Evolutionary conservation across 768 basidiomycete genomes (phyloP).

Genomic region (Auriscalpium vulgare): DNA sequence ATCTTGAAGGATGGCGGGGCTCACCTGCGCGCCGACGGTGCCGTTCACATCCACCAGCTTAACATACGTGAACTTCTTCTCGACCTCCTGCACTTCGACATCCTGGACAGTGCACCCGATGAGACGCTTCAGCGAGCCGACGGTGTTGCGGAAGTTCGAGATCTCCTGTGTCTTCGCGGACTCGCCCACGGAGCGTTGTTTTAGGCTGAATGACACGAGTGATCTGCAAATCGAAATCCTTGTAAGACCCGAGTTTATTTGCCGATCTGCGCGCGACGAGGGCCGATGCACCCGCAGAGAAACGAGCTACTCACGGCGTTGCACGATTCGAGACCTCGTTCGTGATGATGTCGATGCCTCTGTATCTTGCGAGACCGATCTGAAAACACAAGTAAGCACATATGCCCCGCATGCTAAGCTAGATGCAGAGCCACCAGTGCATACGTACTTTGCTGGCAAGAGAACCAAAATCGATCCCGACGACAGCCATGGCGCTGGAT

Average conservation of each 20-base stretch:
- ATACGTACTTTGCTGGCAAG: constrained; percentile 73
- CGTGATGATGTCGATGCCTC: constrained; percentile 96
- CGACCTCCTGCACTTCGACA: constrained; percentile 71
- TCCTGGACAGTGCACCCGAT: constrained; percentile 77
- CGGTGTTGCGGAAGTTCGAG: constrained; percentile 96
- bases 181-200: constrained; percentile 89
- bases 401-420: background rate
- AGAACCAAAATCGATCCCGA: constrained; percentile 91
- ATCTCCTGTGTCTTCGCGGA: constrained; percentile 95
- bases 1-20: constrained; percentile 19
- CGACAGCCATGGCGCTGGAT: constrained; percentile 66
- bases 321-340: constrained; percentile 97
- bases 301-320: constrained; percentile 66
- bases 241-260: too few relatives aligned
- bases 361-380: constrained; percentile 93
- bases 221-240: constrained; percentile 44
- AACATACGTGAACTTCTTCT: constrained; percentile 89
- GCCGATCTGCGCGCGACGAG: too few relatives aligned
- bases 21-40: constrained; percentile 78
- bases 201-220: constrained; percentile 87
- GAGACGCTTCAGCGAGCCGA: constrained; percentile 87
- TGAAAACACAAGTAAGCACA: constrained; percentile 23
- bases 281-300: background rate
- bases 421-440: background rate
- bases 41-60: constrained; percentile 79